These are phyloP conservation scores for Myriosclerotinia scirpicola DNA, from an alignment of 2,329 filamentous ascomycete genomes.

Conservation along the genomic window DNA sequence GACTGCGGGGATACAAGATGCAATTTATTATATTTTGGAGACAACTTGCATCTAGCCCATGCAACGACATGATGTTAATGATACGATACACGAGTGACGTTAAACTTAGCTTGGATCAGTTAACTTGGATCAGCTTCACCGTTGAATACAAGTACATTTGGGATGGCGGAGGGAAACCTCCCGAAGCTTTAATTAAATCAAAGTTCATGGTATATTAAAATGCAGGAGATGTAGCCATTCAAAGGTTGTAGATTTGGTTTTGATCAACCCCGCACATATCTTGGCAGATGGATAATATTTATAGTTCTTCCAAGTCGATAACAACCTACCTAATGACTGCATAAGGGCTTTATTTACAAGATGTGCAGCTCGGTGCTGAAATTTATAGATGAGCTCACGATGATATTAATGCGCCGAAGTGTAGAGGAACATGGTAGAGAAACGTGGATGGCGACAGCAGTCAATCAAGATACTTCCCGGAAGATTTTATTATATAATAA, in stretches of 20 bases:
- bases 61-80: not conserved
- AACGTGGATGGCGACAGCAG: not conserved
- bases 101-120: not conserved
- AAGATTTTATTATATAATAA: not conserved
- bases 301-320: slow-evolving; percentile 13
- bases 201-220: not conserved
- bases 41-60: slow-evolving; percentile 18
- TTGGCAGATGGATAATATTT: slow-evolving; percentile 15
- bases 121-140: not conserved
- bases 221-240: slow-evolving; percentile 11
- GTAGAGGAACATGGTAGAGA: not conserved
- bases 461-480: not conserved
- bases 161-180: slow-evolving; percentile 18
- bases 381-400: not conserved
- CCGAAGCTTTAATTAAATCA: slow-evolving; percentile 7
- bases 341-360: not conserved
- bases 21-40: not conserved
- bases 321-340: not conserved
- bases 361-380: not conserved
- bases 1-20: slow-evolving; percentile 8
- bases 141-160: not conserved
- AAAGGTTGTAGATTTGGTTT: not conserved
- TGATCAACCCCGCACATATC: slow-evolving; percentile 12
- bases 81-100: not conserved
- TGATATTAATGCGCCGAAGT: not conserved